phyloP scores from a whole-genome alignment of 345 rosid species.

The Salix koriyanagi region DNA sequence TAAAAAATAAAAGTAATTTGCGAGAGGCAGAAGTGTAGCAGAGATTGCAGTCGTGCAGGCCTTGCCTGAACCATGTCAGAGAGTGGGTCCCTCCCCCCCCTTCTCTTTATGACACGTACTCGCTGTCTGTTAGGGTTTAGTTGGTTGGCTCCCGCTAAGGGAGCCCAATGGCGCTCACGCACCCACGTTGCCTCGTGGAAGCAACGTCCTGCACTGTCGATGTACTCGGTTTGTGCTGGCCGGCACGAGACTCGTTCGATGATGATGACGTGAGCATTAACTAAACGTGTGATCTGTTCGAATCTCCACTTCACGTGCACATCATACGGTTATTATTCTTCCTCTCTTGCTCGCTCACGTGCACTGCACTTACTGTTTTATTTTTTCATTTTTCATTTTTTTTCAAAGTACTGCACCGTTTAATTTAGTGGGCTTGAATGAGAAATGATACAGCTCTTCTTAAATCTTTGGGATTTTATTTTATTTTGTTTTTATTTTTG shows the following conservation, averaged over 20 bases:
- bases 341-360: not conserved
- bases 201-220: not conserved
- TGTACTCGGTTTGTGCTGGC: not conserved
- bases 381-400: no score
- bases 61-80: not conserved
- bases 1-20: no score
- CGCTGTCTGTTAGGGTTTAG: not conserved
- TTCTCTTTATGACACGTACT: not conserved
- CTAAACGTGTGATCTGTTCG: not conserved
- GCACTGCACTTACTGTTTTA: no score
- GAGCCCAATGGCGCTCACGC: not conserved
- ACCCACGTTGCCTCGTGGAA: not conserved
- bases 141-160: not conserved
- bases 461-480: no score
- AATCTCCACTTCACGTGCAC: constrained; percentile 28
- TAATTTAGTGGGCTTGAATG: no score
- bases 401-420: not conserved
- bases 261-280: constrained; percentile 15
- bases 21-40: not conserved
- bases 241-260: constrained; percentile 33
- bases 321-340: constrained; percentile 12
- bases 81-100: not conserved
- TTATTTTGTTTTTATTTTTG: no score
- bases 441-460: no score
- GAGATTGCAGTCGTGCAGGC: not conserved